Conservation (phyloP, 352 stramenopile genomes). For the Phytopythium helicoides region DNA sequence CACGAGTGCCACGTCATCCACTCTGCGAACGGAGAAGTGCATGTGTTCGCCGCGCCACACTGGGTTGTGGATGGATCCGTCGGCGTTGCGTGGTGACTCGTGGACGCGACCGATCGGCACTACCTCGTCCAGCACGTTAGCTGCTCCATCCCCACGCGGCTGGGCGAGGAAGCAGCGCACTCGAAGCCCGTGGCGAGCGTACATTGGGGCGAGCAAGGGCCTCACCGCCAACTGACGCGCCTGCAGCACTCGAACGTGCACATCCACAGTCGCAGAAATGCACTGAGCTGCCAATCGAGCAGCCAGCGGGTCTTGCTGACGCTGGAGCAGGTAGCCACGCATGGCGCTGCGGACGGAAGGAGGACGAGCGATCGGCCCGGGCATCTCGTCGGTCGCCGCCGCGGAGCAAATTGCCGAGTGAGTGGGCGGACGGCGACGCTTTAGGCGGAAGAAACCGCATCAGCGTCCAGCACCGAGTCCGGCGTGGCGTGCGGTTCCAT, state of each 20-base stretch:
- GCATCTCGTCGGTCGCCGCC: not conserved
- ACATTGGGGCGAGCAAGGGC: constrained; percentile 41
- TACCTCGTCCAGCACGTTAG: not conserved
- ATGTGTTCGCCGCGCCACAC: constrained; percentile 21
- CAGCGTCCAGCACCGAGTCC: no score
- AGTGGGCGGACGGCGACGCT: no score
- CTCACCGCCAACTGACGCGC: constrained; percentile 39
- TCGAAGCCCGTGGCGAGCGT: constrained; percentile 40
- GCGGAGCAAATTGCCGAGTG: not conserved
- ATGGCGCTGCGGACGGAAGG: constrained; percentile 2
- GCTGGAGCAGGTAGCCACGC: constrained; percentile 1
- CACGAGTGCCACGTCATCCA: constrained; percentile 34
- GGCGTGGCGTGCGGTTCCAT: no score
- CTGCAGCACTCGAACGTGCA: constrained; percentile 57
- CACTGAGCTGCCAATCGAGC: not conserved
- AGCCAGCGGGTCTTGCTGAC: not conserved
- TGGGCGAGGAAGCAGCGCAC: constrained; percentile 32
- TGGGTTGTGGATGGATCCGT: constrained; percentile 35
- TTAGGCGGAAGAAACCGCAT: no score
- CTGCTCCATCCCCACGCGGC: not conserved
- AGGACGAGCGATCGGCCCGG: no score
- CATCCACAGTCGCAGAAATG: constrained; percentile 2
- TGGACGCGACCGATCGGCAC: constrained; percentile 30
- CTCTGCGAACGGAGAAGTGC: no score
- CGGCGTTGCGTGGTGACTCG: constrained; percentile 40